A percentile compares a stretch with the other conserved stretches of the same genome.
Conservation (phyloP, 768 basidiomycete genomes). For the Boletus vinaceobasis region DNA sequence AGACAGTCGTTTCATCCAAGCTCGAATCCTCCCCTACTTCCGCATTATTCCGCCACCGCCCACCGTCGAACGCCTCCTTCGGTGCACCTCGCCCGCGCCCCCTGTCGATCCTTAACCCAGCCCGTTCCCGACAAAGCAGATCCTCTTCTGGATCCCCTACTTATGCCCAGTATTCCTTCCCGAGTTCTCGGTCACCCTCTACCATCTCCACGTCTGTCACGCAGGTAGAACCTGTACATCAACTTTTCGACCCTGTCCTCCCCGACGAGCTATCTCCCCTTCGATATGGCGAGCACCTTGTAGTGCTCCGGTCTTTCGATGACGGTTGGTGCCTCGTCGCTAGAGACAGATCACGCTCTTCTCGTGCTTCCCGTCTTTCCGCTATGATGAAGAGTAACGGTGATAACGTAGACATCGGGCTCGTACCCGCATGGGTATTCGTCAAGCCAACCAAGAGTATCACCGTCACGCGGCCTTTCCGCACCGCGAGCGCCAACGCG, state of each 20-base stretch:
- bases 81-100: conserved; percentile 11
- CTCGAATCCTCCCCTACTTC: conserved; percentile 41
- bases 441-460: conserved; percentile 58
- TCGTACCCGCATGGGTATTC: conserved; percentile 79
- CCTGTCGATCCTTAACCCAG: conserved; percentile 21
- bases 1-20: conserved; percentile 36
- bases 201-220: conserved; percentile 28
- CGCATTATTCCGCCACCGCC: conserved; percentile 31
- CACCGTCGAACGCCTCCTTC: conserved; percentile 6
- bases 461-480: conserved; percentile 59
- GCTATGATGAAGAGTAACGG: conserved; percentile 11
- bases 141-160: conserved; percentile 34
- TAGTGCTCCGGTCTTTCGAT: conserved; percentile 63
- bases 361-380: conserved; percentile 34
- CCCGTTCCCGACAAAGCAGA: conserved; percentile 30
- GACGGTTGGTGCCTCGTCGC: conserved; percentile 81
- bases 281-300: conserved; percentile 54
- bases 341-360: conserved; percentile 43
- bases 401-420: conserved; percentile 60
- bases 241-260: conserved; percentile 64
- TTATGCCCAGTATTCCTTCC: conserved; percentile 33
- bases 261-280: conserved; percentile 66
- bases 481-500: conserved; percentile 48
- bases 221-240: conserved; percentile 53
- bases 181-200: conserved; percentile 11